These are phyloP conservation scores for Ophiostoma piceae DNA, from an alignment of 2,329 filamentous ascomycete genomes.

Conservation along the genomic window DNA sequence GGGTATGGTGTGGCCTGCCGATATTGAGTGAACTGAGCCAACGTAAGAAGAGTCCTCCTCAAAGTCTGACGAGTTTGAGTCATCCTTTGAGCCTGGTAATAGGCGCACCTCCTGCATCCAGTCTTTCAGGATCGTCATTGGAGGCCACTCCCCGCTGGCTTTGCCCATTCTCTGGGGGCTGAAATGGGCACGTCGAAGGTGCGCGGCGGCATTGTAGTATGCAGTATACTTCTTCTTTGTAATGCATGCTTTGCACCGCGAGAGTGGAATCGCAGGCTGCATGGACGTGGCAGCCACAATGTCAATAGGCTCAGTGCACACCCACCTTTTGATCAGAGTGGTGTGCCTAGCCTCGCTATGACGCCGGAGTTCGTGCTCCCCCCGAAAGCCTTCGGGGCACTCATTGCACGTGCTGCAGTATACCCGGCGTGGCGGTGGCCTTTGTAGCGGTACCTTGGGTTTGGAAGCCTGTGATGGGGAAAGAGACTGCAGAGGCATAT, in stretches of 20 bases:
- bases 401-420: slow-evolving; percentile 67
- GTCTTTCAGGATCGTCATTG: slow-evolving; percentile 53
- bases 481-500: slow-evolving; percentile 36
- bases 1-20: background rate
- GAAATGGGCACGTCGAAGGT: slow-evolving; percentile 84
- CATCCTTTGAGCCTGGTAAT: slow-evolving; percentile 42
- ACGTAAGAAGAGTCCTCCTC: slow-evolving; percentile 34
- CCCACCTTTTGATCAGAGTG: slow-evolving; percentile 49
- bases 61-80: slow-evolving; percentile 47
- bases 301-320: slow-evolving; percentile 51
- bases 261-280: slow-evolving; percentile 48
- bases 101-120: slow-evolving; percentile 59
- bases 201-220: slow-evolving; percentile 91
- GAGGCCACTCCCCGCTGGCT: slow-evolving; percentile 50
- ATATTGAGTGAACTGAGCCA: background rate
- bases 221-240: slow-evolving; percentile 75
- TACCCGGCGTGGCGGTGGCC: slow-evolving; percentile 53
- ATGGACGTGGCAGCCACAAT: slow-evolving; percentile 32
- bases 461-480: slow-evolving; percentile 41
- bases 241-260: slow-evolving; percentile 76
- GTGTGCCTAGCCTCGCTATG: slow-evolving; percentile 65
- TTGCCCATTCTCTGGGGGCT: slow-evolving; percentile 57
- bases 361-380: slow-evolving; percentile 73
- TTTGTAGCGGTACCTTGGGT: slow-evolving; percentile 44
- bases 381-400: slow-evolving; percentile 73